These are phyloP conservation scores for Lolium rigidum DNA, from an alignment of 176 grass and related monocot species.

Conservation along the genomic window DNA sequence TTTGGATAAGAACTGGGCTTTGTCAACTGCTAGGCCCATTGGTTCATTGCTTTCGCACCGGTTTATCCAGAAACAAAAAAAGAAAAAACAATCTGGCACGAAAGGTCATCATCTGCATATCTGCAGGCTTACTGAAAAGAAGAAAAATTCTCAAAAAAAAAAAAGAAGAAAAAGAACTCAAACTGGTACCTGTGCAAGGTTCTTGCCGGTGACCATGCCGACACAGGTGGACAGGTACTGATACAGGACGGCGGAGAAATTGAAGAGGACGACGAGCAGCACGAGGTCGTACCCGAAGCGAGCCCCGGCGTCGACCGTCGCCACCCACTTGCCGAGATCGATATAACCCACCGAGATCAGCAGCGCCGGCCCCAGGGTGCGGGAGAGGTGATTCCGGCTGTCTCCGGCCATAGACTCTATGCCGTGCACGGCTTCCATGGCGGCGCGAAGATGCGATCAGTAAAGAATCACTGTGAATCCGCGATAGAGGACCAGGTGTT, in stretches of 20 bases:
- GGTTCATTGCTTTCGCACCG: too few species aligned
- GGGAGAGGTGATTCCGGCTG: constrained; percentile 45
- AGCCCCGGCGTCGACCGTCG: constrained; percentile 62
- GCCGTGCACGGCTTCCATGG: constrained; percentile 32
- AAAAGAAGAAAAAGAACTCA: too few species aligned
- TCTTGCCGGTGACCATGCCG: constrained; percentile 71
- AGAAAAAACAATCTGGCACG: too few species aligned
- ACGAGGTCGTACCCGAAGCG: constrained; percentile 85
- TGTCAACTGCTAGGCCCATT: too few species aligned
- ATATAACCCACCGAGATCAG: constrained; percentile 82
- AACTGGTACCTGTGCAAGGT: constrained; percentile 72
- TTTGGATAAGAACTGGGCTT: too few species aligned
- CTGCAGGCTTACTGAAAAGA: too few species aligned
- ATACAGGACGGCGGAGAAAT: constrained; percentile 73
- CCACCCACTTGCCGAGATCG: constrained; percentile 88
- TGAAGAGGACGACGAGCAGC: constrained; percentile 77
- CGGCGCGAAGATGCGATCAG: not conserved
- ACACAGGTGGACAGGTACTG: constrained; percentile 83
- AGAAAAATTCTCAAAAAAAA: too few species aligned
- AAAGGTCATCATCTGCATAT: too few species aligned
- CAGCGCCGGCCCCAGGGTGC: constrained; percentile 65
- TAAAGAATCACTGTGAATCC: not conserved
- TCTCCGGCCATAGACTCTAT: constrained; percentile 42
- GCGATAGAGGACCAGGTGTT: not conserved
- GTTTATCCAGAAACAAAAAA: too few species aligned